These are phyloP conservation scores for Cyanodermella asteris DNA, from an alignment of 2,329 filamentous ascomycete species.

Conservation along the genomic window DNA sequence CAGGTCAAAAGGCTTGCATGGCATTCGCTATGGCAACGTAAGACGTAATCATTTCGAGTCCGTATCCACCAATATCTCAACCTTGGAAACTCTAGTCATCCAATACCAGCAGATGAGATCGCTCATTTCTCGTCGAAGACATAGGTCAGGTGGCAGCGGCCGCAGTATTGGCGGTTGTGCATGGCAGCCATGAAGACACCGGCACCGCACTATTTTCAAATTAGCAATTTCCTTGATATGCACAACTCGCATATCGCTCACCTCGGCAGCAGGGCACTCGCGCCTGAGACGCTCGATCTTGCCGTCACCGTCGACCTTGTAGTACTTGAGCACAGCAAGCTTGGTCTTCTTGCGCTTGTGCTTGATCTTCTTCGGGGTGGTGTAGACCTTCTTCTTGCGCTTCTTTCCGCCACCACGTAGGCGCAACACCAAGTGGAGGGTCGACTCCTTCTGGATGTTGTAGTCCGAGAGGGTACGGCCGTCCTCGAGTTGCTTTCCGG, in stretches of 20 bases:
- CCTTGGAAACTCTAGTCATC: no score
- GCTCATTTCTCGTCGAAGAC: conserved; percentile 50
- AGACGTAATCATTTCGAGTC: no score
- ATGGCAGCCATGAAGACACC: conserved; percentile 99
- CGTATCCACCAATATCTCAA: no score
- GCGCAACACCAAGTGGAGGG: conserved; percentile 91
- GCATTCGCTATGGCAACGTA: no score
- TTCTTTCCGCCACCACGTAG: conserved; percentile 99
- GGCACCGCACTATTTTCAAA: conserved; percentile 60
- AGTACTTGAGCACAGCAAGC: conserved; percentile 99
- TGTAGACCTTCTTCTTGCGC: conserved; percentile 99
- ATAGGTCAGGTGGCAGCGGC: conserved; percentile 48
- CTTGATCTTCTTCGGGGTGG: conserved; percentile 99
- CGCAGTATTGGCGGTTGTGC: conserved; percentile 98
- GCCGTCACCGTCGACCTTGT: conserved; percentile 99
- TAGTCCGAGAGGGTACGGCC: conserved; percentile 98
- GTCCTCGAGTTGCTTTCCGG: conserved; percentile 99
- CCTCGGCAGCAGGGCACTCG: conserved; percentile 84
- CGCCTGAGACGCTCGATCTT: conserved; percentile 98
- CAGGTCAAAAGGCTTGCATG: no score
- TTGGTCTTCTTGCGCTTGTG: conserved; percentile 99
- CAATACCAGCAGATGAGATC: conserved; percentile 27
- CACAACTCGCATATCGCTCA: conserved; percentile 26
- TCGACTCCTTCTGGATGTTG: conserved; percentile 99
- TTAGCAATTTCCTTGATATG: conserved; percentile 15